phyloP scores from a whole-genome alignment of 805 yeast species.

The Metschnikowia borealis region DNA sequence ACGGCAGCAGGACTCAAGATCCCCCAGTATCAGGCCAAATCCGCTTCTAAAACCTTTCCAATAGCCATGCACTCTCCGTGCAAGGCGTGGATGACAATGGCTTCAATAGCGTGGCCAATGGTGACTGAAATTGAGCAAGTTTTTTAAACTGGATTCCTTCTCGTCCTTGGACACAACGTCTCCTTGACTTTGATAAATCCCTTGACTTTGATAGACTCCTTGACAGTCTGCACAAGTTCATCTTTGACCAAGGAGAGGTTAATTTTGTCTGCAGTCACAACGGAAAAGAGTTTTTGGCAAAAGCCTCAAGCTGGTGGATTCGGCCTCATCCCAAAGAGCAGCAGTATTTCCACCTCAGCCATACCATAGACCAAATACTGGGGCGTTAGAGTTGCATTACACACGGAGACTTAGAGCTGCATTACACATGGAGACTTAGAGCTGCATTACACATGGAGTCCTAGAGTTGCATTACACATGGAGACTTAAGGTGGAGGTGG shows the following conservation, averaged over 20 bases:
- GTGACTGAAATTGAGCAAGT: conserved; percentile 91
- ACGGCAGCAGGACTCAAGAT: conserved; percentile 89
- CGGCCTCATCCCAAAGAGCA: conserved; percentile 92
- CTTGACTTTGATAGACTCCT: conserved; percentile 84
- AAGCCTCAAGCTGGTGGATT: conserved; percentile 74
- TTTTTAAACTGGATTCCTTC: conserved; percentile 91
- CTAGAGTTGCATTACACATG: too few species aligned
- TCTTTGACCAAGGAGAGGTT: conserved; percentile 68
- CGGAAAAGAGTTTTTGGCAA: conserved; percentile 66
- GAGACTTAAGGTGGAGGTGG: too few species aligned
- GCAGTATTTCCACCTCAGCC: conserved; percentile 98
- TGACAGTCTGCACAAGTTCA: conserved; percentile 72
- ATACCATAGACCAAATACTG: too few species aligned
- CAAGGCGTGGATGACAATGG: conserved; percentile 90
- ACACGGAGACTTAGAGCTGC: too few species aligned
- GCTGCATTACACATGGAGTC: too few species aligned
- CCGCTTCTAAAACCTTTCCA: conserved; percentile 94
- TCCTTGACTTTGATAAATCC: too few species aligned
- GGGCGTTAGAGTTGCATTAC: too few species aligned
- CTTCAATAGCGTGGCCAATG: conserved; percentile 97
- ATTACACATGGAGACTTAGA: too few species aligned
- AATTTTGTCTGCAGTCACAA: conserved; percentile 42
- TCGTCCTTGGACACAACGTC: conserved; percentile 92
- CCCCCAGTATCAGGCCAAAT: conserved; percentile 87
- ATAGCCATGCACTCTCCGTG: conserved; percentile 99